Base-by-base conservation (phyloP, 495 filamentous ascomycete genomes). In the Xylaria cubensis region DNA sequence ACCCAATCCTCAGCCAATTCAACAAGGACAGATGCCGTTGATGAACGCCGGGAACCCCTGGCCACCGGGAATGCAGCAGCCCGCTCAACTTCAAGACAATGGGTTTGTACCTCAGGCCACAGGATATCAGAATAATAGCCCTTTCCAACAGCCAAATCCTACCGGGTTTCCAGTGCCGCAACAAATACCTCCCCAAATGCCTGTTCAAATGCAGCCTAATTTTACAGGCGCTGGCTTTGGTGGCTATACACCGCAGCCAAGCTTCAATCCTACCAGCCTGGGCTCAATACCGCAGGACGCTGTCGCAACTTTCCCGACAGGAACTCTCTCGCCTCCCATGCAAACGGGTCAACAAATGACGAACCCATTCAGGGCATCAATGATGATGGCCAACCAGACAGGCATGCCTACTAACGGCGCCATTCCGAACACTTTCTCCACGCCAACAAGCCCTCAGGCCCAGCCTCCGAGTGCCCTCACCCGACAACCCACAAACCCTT, bases 291-390 rank as follows among this genome's bases (percentile, higher is more conserved):
- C 93, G 0, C 93, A 95, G 74, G 87, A 93, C 72, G 82, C 87
- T 48, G 79, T 88, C 4, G 80, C 84, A 58, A 85, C 82, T 79
- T 85, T 86, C 77, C 86, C 88, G 72, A 63, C 75, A 26, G 77
- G 71, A 29, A 74, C 71, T 64, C 76, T 71, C 76, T 80, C 55
- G 75, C 78, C 42, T 76, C 81, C 76, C 26, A 76, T 78, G 76
- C 77, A 79, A 64, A 79, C 77, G 0, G 79, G 80, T 4, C 83
- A 87, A 64, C 92, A 92, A 70, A 87, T 83, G 15, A 94, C 93
- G 4, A 97, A 97, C 79, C 94, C 94, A 5, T 97, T 97, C 85
- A 88, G 94, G 50, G 91, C 93, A 76, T 96, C 93, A 3, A 93
- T 94, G 88, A 83, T 96, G 83, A 82, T 91, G 77, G 85, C 84